Percentiles rank a stretch among this genome's conserved stretches.
Evolutionary conservation across 352 stramenopile genomes (phyloP).

Genomic region (Aphanomyces euteiches): DNA sequence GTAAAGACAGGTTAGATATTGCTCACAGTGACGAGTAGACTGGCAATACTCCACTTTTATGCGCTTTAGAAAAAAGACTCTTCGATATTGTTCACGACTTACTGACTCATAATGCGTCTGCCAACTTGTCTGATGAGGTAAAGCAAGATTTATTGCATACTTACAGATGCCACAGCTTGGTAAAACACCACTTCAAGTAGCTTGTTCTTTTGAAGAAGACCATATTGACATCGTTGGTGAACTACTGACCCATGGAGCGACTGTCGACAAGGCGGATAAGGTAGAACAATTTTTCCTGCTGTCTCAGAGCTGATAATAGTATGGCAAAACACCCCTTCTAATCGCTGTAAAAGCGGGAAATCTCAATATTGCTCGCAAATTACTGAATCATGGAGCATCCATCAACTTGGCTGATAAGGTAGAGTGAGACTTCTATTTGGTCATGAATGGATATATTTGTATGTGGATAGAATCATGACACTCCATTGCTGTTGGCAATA

Average conservation of each 20-base stretch:
- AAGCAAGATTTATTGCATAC: neutral
- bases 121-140: neutral
- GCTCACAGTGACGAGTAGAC: neutral
- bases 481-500: too few species aligned
- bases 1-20: neutral
- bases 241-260: neutral
- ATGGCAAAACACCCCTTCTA: too few species aligned
- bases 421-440: too few species aligned
- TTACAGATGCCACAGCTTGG: neutral
- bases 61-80: neutral
- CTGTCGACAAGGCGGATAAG: neutral
- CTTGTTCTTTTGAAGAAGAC: neutral
- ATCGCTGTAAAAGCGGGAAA: too few species aligned
- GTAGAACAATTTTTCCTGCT: neutral
- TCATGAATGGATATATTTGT: too few species aligned
- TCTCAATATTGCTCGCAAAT: too few species aligned
- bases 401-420: too few species aligned
- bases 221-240: neutral
- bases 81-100: neutral
- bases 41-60: neutral
- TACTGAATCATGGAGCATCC: too few species aligned
- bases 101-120: neutral
- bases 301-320: neutral
- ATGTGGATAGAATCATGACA: too few species aligned
- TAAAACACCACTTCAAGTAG: neutral